These are phyloP conservation scores for Bassia scoparia DNA, from an alignment of 148 eudicot genomes.

Conservation along the genomic window DNA sequence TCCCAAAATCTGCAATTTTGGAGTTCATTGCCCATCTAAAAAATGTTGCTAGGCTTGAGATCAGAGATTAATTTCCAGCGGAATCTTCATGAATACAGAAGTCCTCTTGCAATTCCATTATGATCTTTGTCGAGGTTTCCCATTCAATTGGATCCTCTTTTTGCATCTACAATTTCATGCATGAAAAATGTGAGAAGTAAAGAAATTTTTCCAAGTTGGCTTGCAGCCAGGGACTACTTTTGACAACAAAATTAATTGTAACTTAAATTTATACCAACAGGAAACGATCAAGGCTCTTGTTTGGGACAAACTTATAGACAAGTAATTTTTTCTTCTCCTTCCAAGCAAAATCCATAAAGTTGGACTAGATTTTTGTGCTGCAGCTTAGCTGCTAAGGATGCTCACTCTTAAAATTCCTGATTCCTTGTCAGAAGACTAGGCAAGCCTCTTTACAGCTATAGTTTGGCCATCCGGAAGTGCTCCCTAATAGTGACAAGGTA, in stretches of 20 bases:
- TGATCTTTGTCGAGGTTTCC: conserved; percentile 32
- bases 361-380: conserved; percentile 32
- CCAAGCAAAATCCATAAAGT: conserved; percentile 26
- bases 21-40: too few species aligned
- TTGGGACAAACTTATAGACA: conserved; percentile 26
- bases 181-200: not conserved
- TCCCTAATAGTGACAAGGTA: conserved; percentile 8
- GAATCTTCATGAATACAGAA: too few species aligned
- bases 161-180: not conserved
- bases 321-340: conserved; percentile 23
- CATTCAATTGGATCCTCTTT: conserved; percentile 17
- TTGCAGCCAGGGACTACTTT: not conserved
- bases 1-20: too few species aligned
- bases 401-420: conserved; percentile 22
- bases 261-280: conserved; percentile 17
- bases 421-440: conserved; percentile 14
- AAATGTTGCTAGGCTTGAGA: too few species aligned
- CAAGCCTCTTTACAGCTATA: conserved; percentile 32
- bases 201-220: not conserved
- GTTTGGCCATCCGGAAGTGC: conserved; percentile 20
- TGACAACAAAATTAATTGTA: not conserved
- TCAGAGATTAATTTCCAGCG: too few species aligned
- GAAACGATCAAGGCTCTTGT: conserved; percentile 27
- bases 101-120: too few species aligned
- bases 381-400: conserved; percentile 26